Conservation (phyloP, 2,329 filamentous ascomycete genomes). For the Pseudogymnoascus sp. region DNA sequence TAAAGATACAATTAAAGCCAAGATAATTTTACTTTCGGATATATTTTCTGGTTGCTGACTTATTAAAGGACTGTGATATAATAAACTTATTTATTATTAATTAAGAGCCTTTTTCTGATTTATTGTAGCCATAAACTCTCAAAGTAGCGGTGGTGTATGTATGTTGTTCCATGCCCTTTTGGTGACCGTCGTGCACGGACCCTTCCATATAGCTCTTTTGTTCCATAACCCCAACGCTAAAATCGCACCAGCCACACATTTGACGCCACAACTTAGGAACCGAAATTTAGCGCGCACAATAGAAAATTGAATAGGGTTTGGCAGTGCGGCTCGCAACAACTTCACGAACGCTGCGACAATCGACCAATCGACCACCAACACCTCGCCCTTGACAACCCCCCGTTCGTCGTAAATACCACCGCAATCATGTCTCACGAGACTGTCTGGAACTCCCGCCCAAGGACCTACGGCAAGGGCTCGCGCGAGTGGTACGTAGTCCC, state of each 20-base stretch:
- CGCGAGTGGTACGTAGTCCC: conserved; percentile 68
- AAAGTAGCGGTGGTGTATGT: background rate
- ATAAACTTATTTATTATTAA: background rate
- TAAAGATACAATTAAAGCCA: background rate
- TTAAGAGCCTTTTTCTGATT: background rate
- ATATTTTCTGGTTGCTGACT: background rate
- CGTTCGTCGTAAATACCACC: conserved; percentile 15
- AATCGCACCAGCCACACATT: conserved; percentile 4
- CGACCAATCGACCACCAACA: conserved; percentile 10
- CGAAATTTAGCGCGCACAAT: conserved; percentile 11
- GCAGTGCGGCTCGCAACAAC: conserved; percentile 9
- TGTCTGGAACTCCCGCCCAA: conserved; percentile 98
- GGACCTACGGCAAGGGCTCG: conserved; percentile 94
- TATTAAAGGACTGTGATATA: background rate
- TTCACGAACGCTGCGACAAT: conserved; percentile 9
- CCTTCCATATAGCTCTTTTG: background rate
- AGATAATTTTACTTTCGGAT: background rate
- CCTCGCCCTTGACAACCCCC: conserved; percentile 11
- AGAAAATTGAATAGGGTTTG: conserved; percentile 9
- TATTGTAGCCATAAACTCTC: background rate
- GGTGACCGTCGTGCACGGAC: background rate
- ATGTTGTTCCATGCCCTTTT: background rate
- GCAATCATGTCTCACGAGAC: conserved; percentile 81
- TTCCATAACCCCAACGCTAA: conserved; percentile 1
- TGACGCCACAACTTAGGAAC: conserved; percentile 4